These are phyloP conservation scores for Sinapis alba DNA, from an alignment of 441 rosid genomes.

Conservation along the genomic window DNA sequence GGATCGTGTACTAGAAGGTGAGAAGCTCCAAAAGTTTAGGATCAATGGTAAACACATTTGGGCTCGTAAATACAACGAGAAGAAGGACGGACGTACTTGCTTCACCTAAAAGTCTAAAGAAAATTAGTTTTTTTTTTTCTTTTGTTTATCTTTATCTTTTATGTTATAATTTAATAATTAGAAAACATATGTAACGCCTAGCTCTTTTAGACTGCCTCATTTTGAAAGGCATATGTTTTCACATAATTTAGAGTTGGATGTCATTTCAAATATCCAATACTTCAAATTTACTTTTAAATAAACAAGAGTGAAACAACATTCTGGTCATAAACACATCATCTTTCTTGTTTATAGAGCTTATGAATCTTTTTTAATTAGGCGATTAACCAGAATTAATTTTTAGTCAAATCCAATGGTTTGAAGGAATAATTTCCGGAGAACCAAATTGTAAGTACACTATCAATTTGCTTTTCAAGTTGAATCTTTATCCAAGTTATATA, in stretches of 20 bases:
- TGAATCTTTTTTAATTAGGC: not conserved
- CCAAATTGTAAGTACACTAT: not conserved
- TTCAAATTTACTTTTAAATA: not conserved
- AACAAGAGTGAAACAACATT: not conserved
- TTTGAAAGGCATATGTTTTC: not conserved
- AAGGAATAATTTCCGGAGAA: not conserved
- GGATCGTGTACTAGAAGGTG: conserved; percentile 54
- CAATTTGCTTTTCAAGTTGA: not conserved
- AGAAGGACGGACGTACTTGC: conserved; percentile 28
- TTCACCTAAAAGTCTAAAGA: not conserved
- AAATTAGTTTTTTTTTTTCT: not conserved
- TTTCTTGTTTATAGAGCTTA: not conserved
- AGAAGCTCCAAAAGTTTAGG: conserved; percentile 44
- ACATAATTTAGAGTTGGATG: not conserved
- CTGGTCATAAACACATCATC: not conserved
- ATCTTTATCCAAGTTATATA: not conserved
- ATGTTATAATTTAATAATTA: not conserved
- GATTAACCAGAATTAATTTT: not conserved
- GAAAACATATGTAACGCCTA: conserved; percentile 15
- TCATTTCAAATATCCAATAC: not conserved
- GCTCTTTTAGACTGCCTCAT: not conserved
- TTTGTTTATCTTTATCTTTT: conserved; percentile 7
- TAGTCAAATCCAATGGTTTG: not conserved
- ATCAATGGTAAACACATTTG: conserved; percentile 68
- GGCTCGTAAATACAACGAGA: conserved; percentile 64